Evolutionary conservation across 1,284 basidiomycete genomes (phyloP).

Genomic region (Tilletia indica): DNA sequence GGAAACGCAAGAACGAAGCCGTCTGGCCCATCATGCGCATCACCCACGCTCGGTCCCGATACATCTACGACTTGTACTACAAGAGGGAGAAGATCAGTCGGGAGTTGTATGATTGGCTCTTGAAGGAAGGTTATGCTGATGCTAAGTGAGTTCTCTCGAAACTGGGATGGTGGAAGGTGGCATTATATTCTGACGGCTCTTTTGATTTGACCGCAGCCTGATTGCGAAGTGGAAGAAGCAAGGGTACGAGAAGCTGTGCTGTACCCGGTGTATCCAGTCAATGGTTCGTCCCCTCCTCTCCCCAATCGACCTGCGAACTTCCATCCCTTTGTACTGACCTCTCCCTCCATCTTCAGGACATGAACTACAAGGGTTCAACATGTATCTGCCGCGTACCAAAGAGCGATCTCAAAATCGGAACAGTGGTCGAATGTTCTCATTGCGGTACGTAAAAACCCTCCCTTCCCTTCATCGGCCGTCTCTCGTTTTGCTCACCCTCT

Average conservation of each 20-base stretch:
- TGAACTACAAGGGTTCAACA: constrained; percentile 99
- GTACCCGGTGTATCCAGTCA: constrained; percentile 93
- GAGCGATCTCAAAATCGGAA: constrained; percentile 81
- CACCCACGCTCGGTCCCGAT: constrained; percentile 79
- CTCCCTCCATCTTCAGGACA: constrained; percentile 68
- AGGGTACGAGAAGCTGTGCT: constrained; percentile 98
- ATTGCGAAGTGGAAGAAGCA: constrained; percentile 99
- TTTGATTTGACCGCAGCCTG: constrained; percentile 63
- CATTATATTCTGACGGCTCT: neutral
- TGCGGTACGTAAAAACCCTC: constrained; percentile 69
- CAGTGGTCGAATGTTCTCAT: constrained; percentile 93
- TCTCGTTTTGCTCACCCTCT: neutral
- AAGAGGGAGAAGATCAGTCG: constrained; percentile 91
- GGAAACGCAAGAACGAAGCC: constrained; percentile 92
- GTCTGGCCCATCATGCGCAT: constrained; percentile 99
- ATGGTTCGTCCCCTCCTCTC: constrained; percentile 64
- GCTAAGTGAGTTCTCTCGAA: constrained; percentile 77
- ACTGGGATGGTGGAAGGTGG: neutral
- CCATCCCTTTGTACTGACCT: too few species aligned
- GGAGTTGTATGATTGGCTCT: constrained; percentile 94
- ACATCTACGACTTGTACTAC: constrained; percentile 98
- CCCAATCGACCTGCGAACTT: too few species aligned
- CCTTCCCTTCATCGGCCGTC: neutral
- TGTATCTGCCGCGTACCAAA: constrained; percentile 98
- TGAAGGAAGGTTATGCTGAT: constrained; percentile 97